Conservation (phyloP, 371 early-diverging fungal genomes). For the Mortierella sp. region DNA sequence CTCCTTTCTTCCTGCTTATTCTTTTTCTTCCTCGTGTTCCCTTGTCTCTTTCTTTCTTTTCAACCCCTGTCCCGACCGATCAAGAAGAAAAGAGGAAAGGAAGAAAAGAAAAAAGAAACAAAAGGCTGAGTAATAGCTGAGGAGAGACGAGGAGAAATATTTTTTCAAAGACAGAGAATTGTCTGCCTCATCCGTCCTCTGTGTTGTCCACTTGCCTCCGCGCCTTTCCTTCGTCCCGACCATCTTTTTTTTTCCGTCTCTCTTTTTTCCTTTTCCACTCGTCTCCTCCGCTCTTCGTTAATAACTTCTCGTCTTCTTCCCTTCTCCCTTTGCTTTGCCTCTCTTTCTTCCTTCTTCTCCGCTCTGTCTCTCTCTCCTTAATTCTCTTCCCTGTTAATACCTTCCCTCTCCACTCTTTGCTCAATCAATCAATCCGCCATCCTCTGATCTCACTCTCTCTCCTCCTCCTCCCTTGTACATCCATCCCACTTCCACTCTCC, state of each 20-base stretch:
- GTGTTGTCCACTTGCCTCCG: neutral
- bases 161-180: neutral
- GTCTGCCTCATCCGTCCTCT: conserved; percentile 3
- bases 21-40: neutral
- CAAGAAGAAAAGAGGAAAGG: too few relatives aligned
- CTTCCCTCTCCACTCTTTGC: neutral
- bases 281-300: neutral
- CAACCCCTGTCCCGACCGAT: neutral
- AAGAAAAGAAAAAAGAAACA: too few relatives aligned
- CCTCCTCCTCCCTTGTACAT: neutral
- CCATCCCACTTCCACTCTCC: neutral
- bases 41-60: neutral
- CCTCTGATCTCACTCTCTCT: neutral
- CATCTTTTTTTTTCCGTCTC: neutral
- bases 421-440: neutral
- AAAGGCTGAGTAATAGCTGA: neutral
- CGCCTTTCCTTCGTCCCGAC: neutral
- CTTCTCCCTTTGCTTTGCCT: neutral
- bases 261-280: neutral
- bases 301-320: neutral
- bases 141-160: neutral
- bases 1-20: neutral
- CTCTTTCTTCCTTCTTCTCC: neutral
- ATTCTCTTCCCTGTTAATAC: neutral
- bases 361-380: conserved; percentile 2